Evolutionary conservation across 2,329 filamentous ascomycete species (phyloP).

Genomic region (Diaporthe longicolla): DNA sequence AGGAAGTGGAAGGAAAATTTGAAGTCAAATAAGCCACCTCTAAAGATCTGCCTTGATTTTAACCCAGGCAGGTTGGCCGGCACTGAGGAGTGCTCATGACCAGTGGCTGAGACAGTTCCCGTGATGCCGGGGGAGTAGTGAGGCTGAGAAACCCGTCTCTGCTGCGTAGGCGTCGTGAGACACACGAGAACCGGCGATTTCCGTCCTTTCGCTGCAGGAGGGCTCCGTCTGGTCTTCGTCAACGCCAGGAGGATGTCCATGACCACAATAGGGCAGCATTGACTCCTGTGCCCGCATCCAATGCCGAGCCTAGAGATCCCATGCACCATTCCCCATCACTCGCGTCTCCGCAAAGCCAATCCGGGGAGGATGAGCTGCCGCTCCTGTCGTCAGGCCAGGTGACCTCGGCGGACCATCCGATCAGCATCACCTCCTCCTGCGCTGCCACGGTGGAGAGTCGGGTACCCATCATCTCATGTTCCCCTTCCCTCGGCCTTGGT

Average conservation of each 20-base stretch:
- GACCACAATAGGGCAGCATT: neutral
- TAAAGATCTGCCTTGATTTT: no score
- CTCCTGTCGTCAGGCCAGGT: neutral
- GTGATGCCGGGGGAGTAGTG: neutral
- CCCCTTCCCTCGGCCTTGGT: neutral
- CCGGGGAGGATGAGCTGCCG: neutral
- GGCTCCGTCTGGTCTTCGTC: neutral
- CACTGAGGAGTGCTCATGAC: neutral
- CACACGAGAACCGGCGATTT: neutral
- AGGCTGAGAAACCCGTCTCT: neutral
- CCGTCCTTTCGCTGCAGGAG: neutral
- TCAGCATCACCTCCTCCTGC: neutral
- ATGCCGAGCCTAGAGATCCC: neutral
- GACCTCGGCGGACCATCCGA: slow-evolving; percentile 19
- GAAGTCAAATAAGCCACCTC: no score
- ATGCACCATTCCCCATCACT: slow-evolving; percentile 4
- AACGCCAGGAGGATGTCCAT: slow-evolving; percentile 23
- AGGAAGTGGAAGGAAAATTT: neutral
- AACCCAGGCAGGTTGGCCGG: neutral
- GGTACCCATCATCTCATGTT: neutral
- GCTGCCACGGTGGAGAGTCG: neutral
- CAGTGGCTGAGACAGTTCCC: slow-evolving; percentile 21
- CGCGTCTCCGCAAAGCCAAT: neutral
- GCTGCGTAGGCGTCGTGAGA: neutral
- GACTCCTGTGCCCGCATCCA: neutral